phyloP scores from a whole-genome alignment of 768 basidiomycete species.

The Leucogyrophana mollusca region DNA sequence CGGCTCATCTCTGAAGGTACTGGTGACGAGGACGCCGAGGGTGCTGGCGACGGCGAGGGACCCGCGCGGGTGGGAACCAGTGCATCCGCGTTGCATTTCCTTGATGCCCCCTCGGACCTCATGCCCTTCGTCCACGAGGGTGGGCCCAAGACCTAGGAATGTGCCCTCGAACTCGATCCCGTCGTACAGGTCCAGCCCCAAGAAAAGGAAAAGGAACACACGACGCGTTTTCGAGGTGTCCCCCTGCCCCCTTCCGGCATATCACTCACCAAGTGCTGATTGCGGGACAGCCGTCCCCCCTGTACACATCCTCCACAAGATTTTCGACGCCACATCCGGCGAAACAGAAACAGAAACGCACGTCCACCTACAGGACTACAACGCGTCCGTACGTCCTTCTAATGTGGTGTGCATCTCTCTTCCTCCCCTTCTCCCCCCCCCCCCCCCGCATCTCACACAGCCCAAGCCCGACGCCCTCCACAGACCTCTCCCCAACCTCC shows the following conservation, averaged over 20 bases:
- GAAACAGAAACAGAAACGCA: slow-evolving; percentile 48
- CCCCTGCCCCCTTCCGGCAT: no score
- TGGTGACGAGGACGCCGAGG: slow-evolving; percentile 29
- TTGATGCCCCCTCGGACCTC: slow-evolving; percentile 86
- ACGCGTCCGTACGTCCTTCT: slow-evolving; percentile 76
- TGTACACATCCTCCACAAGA: slow-evolving; percentile 61
- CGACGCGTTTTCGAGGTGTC: no score
- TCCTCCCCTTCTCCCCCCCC: not conserved
- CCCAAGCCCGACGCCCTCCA: no score
- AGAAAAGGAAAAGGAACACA: no score
- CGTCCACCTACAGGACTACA: slow-evolving; percentile 91
- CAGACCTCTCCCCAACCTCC: slow-evolving; percentile 67
- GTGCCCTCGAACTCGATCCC: slow-evolving; percentile 74
- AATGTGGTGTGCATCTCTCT: slow-evolving; percentile 70
- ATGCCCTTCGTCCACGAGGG: slow-evolving; percentile 94
- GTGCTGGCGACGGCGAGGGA: no score
- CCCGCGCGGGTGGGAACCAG: no score
- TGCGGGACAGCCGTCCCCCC: slow-evolving; percentile 92
- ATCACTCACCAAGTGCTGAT: slow-evolving; percentile 51
- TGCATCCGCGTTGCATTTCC: slow-evolving; percentile 58
- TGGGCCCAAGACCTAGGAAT: slow-evolving; percentile 98
- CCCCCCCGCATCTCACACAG: no score
- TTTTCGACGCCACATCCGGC: slow-evolving; percentile 32
- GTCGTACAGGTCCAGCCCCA: no score
- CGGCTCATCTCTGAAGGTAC: slow-evolving; percentile 72